Conservation (phyloP, 305 asterid species). For the Lippia alba region DNA sequence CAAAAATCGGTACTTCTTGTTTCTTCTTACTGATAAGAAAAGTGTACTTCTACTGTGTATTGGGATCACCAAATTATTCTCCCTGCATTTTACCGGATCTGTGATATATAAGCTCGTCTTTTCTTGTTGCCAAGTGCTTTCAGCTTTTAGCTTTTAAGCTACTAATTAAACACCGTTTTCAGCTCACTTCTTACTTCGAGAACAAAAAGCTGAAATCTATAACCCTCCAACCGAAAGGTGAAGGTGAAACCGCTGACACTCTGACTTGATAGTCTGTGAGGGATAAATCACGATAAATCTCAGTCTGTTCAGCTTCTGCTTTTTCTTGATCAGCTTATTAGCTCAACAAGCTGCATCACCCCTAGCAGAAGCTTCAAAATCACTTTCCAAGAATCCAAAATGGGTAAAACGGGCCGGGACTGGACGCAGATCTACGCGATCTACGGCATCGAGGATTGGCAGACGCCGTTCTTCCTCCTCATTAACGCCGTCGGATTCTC, state of each 20-base stretch:
- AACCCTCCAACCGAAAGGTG: background rate
- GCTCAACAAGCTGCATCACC: background rate
- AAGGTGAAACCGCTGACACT: no score
- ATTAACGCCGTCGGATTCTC: slow-evolving; percentile 74
- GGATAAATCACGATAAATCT: no score
- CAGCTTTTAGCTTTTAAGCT: slow-evolving; percentile 4
- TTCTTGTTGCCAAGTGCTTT: slow-evolving; percentile 25
- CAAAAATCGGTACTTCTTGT: background rate
- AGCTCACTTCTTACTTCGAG: slow-evolving; percentile 16
- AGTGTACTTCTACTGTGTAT: slow-evolving; percentile 25
- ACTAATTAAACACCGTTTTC: no score
- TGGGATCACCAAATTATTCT: slow-evolving; percentile 51
- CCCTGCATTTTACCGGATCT: slow-evolving; percentile 40
- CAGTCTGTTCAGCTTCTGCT: no score
- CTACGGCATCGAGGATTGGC: slow-evolving; percentile 95
- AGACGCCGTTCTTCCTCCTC: slow-evolving; percentile 76
- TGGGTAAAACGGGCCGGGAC: slow-evolving; percentile 84
- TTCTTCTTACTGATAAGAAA: background rate
- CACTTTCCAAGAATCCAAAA: background rate
- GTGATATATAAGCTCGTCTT: slow-evolving; percentile 11
- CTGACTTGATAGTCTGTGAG: no score
- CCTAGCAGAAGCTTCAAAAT: background rate
- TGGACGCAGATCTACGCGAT: slow-evolving; percentile 98
- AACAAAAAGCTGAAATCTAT: background rate
- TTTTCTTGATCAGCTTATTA: no score